A percentile compares a stretch with the other conserved stretches of the same genome.
Evolutionary conservation across 108 stramenopile genomes (phyloP).

Genomic region (Aurantiochytrium sp.): DNA sequence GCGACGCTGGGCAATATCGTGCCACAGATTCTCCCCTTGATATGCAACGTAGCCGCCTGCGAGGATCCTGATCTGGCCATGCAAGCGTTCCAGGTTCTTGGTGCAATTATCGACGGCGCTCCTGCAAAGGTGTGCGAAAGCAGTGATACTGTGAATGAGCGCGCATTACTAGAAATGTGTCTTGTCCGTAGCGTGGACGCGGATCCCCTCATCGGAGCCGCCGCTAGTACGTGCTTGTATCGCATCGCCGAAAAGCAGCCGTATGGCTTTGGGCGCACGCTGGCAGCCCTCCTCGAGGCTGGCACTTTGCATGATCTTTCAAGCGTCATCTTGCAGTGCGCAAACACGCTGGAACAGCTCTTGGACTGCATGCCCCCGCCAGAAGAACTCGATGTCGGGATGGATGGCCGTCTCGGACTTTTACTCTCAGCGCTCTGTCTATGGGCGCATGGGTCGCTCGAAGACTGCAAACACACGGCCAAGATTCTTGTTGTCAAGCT

Average conservation of each 20-base stretch:
- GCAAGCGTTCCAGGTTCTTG: not conserved
- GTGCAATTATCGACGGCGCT: not conserved
- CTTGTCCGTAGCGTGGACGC: not conserved
- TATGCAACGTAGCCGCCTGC: constrained; percentile 1
- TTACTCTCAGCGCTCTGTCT: not conserved
- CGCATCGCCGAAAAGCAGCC: constrained; percentile 10
- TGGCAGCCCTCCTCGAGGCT: not conserved
- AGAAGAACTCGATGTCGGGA: not conserved
- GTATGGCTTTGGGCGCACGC: not conserved
- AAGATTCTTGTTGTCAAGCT: not conserved
- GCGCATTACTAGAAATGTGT: constrained; percentile 9
- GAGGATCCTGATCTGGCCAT: not conserved
- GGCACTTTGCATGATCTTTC: not conserved
- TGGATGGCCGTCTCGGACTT: not conserved
- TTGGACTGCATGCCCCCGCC: not conserved
- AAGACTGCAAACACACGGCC: constrained; percentile 2
- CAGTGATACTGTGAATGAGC: not conserved
- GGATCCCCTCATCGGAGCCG: not conserved
- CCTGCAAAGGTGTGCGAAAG: not conserved
- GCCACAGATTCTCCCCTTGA: not conserved
- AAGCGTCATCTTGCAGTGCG: not conserved
- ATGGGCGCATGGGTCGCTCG: not conserved
- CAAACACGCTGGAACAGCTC: not conserved
- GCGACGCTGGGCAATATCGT: not conserved
- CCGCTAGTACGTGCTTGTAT: not conserved